phyloP scores from a whole-genome alignment of 495 filamentous ascomycete species.

The Wilcoxina mikolae region DNA sequence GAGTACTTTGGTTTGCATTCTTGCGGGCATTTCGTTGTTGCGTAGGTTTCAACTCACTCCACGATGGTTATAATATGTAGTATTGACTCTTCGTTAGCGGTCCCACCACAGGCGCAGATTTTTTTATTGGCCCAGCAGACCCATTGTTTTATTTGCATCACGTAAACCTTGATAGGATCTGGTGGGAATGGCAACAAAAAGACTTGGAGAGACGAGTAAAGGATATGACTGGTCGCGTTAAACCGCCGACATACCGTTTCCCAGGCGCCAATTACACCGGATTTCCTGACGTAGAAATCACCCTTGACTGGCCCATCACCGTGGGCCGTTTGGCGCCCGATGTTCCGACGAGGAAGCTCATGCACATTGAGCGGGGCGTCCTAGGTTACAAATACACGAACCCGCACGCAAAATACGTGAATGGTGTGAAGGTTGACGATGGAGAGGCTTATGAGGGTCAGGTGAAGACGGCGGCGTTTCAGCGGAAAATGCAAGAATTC shows the following conservation, averaged over 20 bases:
- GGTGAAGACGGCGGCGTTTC: too few relatives aligned
- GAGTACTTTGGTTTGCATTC: conserved; percentile 2
- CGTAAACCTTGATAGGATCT: conserved; percentile 41
- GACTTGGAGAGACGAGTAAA: conserved; percentile 20
- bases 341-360: conserved; percentile 15
- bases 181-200: conserved; percentile 44
- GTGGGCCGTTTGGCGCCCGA: conserved; percentile 15
- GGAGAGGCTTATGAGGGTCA: too few relatives aligned
- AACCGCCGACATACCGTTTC: neutral
- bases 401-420: neutral
- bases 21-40: conserved; percentile 4
- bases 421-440: neutral
- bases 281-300: conserved; percentile 11
- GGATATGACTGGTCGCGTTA: conserved; percentile 13
- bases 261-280: conserved; percentile 6
- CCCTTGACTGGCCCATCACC: conserved; percentile 17
- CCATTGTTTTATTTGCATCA: conserved; percentile 47
- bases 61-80: neutral
- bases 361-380: conserved; percentile 11
- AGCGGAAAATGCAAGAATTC: too few relatives aligned
- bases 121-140: conserved; percentile 26
- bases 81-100: neutral
- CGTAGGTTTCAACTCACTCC: neutral
- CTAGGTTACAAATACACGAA: conserved; percentile 1
- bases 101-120: neutral